phyloP scores from a whole-genome alignment of 441 rosid genomes.

The Erodium trifolium region DNA sequence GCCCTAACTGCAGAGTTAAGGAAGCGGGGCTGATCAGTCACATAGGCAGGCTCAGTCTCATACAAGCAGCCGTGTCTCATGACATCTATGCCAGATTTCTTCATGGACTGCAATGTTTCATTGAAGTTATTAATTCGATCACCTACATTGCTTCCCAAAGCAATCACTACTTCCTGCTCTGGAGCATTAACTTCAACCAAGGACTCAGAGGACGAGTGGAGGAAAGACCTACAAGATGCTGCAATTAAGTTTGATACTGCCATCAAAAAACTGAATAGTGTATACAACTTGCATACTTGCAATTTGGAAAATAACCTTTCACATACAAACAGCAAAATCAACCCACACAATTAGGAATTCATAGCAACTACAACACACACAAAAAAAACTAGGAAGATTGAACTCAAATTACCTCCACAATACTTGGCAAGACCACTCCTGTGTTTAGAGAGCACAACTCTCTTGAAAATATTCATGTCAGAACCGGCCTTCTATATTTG shows the following conservation, averaged over 20 bases:
- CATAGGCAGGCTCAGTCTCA: conserved; percentile 87
- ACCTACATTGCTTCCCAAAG: conserved; percentile 89
- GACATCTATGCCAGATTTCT: conserved; percentile 44
- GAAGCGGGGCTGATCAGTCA: conserved; percentile 81
- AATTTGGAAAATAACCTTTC: not conserved
- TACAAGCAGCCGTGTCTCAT: conserved; percentile 73
- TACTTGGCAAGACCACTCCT: conserved; percentile 24
- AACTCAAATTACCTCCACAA: conserved; percentile 28
- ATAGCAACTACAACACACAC: not conserved
- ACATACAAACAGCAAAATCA: not conserved
- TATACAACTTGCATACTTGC: not conserved
- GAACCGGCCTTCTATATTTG: not conserved
- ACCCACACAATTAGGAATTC: not conserved
- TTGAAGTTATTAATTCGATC: conserved; percentile 57
- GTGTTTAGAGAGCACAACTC: conserved; percentile 23
- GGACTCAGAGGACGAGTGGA: no score
- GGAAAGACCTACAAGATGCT: no score
- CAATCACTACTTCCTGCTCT: conserved; percentile 82
- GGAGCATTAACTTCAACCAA: conserved; percentile 55
- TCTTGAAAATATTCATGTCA: conserved; percentile 39
- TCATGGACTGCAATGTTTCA: conserved; percentile 61
- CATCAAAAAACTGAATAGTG: conserved; percentile 4
- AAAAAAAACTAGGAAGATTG: not conserved
- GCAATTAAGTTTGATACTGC: conserved; percentile 20
- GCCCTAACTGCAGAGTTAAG: conserved; percentile 88